Conservation (phyloP, 2,329 filamentous ascomycete genomes). For the Cercospora zeae-maydis region DNA sequence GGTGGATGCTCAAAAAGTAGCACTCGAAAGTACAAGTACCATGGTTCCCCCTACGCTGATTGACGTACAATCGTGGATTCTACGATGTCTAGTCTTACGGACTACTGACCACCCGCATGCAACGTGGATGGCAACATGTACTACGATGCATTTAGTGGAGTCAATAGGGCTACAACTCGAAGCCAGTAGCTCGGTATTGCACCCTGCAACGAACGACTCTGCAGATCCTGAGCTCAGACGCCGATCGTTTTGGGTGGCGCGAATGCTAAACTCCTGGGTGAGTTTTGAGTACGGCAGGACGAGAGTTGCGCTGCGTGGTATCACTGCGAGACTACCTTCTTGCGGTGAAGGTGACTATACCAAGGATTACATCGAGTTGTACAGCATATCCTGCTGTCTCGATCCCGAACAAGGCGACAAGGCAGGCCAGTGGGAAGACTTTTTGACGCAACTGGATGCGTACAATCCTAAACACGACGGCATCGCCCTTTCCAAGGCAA, state of each 20-base stretch:
- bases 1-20: conserved; percentile 41
- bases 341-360: conserved; percentile 44
- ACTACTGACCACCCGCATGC: conserved; percentile 53
- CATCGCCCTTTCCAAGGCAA: conserved; percentile 47
- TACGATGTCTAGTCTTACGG: conserved; percentile 54
- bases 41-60: conserved; percentile 40
- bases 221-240: conserved; percentile 30
- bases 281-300: conserved; percentile 58
- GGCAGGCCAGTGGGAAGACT: conserved; percentile 35
- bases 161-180: conserved; percentile 50
- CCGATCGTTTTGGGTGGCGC: conserved; percentile 48
- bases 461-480: conserved; percentile 33
- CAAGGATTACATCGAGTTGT: conserved; percentile 50
- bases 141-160: conserved; percentile 57
- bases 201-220: conserved; percentile 24
- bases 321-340: conserved; percentile 43
- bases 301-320: conserved; percentile 49
- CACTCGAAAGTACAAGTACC: conserved; percentile 43
- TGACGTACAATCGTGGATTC: conserved; percentile 51
- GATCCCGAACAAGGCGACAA: conserved; percentile 46
- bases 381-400: conserved; percentile 53
- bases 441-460: conserved; percentile 32
- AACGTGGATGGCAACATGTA: conserved; percentile 57
- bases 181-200: conserved; percentile 30
- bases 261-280: conserved; percentile 58